phyloP scores from a whole-genome alignment of 306 rosid species.

The Vigna hirtella region DNA sequence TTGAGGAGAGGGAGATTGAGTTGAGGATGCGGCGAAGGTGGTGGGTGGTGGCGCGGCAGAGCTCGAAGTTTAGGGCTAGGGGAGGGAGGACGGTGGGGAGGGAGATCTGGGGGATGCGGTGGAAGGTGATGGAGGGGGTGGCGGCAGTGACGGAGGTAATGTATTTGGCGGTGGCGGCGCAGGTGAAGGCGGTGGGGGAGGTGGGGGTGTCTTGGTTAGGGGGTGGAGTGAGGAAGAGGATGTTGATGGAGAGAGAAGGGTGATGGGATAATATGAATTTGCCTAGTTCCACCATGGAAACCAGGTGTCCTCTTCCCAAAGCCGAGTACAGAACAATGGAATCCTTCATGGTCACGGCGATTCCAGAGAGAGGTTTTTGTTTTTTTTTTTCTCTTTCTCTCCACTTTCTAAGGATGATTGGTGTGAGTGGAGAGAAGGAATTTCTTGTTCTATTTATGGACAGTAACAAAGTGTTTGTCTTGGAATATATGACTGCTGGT shows the following conservation, averaged over 20 bases:
- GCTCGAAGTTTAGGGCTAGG: background rate
- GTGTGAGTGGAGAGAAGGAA: background rate
- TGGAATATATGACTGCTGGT: too few relatives aligned
- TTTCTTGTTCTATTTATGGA: background rate
- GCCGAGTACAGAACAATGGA: slow-evolving; percentile 25
- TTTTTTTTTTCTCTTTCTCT: background rate
- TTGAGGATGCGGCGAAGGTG: background rate
- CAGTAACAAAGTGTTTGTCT: background rate
- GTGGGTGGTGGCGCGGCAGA: slow-evolving; percentile 1
- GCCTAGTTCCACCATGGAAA: slow-evolving; percentile 32
- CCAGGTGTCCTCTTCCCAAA: slow-evolving; percentile 23
- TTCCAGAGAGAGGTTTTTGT: background rate
- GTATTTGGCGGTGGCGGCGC: slow-evolving; percentile 39
- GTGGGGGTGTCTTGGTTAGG: slow-evolving; percentile 13
- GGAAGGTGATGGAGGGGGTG: slow-evolving; percentile 41
- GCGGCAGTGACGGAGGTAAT: slow-evolving; percentile 42
- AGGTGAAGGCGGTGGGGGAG: slow-evolving; percentile 23
- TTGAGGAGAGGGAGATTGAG: slow-evolving; percentile 3
- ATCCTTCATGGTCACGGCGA: background rate
- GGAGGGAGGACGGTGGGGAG: background rate
- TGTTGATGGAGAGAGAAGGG: slow-evolving; percentile 48
- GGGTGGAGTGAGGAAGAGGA: slow-evolving; percentile 54
- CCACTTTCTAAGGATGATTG: background rate
- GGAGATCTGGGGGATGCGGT: slow-evolving; percentile 30
- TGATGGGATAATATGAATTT: slow-evolving; percentile 32